These are phyloP conservation scores for Nematocida sp. DNA, from an alignment of 371 early-diverging fungal species.

Conservation along the genomic window DNA sequence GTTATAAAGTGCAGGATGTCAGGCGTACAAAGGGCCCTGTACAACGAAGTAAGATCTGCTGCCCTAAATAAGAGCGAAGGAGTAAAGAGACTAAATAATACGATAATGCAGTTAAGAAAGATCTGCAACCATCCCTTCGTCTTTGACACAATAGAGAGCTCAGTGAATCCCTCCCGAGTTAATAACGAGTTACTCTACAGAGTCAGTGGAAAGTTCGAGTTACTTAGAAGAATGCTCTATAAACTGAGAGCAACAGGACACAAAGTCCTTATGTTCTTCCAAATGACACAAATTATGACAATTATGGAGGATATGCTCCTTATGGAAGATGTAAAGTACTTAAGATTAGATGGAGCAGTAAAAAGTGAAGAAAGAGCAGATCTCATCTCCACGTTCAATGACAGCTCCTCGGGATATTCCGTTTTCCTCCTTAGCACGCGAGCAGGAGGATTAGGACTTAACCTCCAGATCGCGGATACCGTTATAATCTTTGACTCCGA, in stretches of 20 bases:
- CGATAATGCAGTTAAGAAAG: conserved; percentile 85
- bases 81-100: conserved; percentile 74
- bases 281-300: conserved; percentile 87
- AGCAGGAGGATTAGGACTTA: conserved; percentile 90
- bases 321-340: conserved; percentile 70
- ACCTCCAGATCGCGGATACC: conserved; percentile 81
- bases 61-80: conserved; percentile 76
- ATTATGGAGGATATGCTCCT: conserved; percentile 75
- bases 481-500: conserved; percentile 80
- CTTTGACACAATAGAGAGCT: conserved; percentile 37
- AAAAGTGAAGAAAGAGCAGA: conserved; percentile 71
- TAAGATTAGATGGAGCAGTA: conserved; percentile 88
- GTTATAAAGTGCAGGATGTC: conserved; percentile 84
- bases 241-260: conserved; percentile 79
- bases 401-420: conserved; percentile 11
- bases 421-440: conserved; percentile 75
- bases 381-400: conserved; percentile 30
- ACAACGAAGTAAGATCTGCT: conserved; percentile 72
- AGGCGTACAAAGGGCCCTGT: conserved; percentile 72
- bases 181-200: conserved; percentile 66
- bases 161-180: conserved; percentile 2
- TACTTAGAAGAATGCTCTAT: conserved; percentile 74
- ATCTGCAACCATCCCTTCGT: conserved; percentile 89
- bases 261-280: conserved; percentile 83
- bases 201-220: conserved; percentile 76